Conservation (phyloP, 805 yeast genomes). For the Cyberlindnera euphorbiiphila region DNA sequence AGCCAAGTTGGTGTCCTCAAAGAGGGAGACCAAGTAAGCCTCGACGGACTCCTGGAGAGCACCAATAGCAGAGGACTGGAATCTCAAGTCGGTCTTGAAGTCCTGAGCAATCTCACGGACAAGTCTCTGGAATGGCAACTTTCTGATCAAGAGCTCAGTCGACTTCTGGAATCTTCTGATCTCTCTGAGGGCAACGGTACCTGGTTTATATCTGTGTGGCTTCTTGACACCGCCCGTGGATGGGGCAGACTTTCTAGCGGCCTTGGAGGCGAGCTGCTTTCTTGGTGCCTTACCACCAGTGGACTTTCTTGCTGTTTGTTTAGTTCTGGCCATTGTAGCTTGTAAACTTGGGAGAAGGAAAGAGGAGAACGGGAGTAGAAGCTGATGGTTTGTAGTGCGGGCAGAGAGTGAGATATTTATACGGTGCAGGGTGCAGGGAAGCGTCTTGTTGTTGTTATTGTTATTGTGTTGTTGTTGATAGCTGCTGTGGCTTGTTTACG, state of each 20-base stretch:
- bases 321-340: constrained; percentile 78
- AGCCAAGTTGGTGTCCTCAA: constrained; percentile 97
- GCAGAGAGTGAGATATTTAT: too few species aligned
- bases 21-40: constrained; percentile 93
- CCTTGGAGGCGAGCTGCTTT: constrained; percentile 88
- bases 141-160: constrained; percentile 91
- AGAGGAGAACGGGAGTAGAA: not conserved
- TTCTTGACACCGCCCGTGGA: constrained; percentile 90
- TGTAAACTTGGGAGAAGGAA: constrained; percentile 16
- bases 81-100: constrained; percentile 88
- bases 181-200: constrained; percentile 95
- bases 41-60: constrained; percentile 98
- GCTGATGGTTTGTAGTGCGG: too few species aligned
- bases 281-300: constrained; percentile 97
- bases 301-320: constrained; percentile 92
- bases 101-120: constrained; percentile 96
- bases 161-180: constrained; percentile 97
- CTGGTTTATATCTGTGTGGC: constrained; percentile 96
- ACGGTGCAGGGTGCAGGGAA: too few species aligned
- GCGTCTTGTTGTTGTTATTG: not conserved
- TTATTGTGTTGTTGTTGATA: too few species aligned
- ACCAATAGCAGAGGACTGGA: constrained; percentile 96
- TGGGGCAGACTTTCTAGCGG: constrained; percentile 93
- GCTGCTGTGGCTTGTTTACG: too few species aligned
- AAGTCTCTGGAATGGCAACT: constrained; percentile 95